Percentiles rank a stretch among this genome's conserved stretches.
Conservation (phyloP, 2,329 filamentous ascomycete genomes). For the Coniochaeta sp. region DNA sequence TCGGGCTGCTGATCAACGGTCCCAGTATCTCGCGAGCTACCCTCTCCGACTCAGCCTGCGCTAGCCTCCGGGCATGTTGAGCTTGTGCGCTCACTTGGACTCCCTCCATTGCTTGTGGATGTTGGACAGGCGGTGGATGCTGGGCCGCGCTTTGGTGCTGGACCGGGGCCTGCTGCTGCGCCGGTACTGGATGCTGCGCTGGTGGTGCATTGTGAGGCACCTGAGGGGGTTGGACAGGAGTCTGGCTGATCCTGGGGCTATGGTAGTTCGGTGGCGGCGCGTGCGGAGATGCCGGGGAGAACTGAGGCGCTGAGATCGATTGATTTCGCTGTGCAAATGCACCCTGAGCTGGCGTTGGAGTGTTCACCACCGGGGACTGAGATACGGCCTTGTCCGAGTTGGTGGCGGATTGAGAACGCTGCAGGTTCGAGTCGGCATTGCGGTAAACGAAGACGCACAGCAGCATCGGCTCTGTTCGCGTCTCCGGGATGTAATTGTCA, state of each 20-base stretch:
- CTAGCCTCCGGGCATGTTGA: constrained; percentile 27
- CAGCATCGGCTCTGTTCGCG: constrained; percentile 67
- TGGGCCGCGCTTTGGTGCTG: too few species aligned
- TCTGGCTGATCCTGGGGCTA: constrained; percentile 8
- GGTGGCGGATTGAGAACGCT: constrained; percentile 16
- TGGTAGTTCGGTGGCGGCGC: constrained; percentile 19
- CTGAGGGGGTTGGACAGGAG: constrained; percentile 28
- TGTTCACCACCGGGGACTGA: constrained; percentile 17
- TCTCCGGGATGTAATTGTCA: constrained; percentile 69
- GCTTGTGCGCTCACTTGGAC: constrained; percentile 19
- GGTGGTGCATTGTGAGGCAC: constrained; percentile 8
- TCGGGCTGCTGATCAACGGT: constrained; percentile 52
- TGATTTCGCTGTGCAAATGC: constrained; percentile 33
- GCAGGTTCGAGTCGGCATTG: constrained; percentile 40
- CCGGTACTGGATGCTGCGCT: constrained; percentile 1
- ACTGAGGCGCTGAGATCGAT: constrained; percentile 42
- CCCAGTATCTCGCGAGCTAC: constrained; percentile 60
- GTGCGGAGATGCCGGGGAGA: constrained; percentile 46
- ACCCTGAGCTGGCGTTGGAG: constrained; percentile 27
- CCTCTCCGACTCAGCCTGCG: constrained; percentile 44
- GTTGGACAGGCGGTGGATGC: too few species aligned
- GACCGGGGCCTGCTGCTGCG: constrained; percentile 6
- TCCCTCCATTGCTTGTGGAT: too few species aligned
- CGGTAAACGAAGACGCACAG: constrained; percentile 81
- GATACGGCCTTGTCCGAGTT: constrained; percentile 23